A percentile compares a stretch with the other conserved stretches of the same genome.
phyloP scores from a whole-genome alignment of 192 early-diverging fungal species.

The Rhizophagus clarus region DNA sequence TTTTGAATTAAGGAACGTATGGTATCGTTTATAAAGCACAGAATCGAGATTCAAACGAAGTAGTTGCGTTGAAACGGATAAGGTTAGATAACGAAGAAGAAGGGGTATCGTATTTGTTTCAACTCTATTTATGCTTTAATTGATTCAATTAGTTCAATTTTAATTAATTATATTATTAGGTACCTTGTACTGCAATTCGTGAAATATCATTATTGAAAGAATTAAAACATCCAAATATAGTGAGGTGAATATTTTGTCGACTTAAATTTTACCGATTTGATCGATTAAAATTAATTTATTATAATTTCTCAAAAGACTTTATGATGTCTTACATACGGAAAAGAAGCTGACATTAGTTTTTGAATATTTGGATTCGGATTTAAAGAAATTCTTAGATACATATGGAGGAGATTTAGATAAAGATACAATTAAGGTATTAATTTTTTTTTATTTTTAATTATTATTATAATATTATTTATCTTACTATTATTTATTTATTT shows the following conservation, averaged over 20 bases:
- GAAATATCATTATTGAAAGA: slow-evolving; percentile 90
- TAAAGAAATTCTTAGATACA: slow-evolving; percentile 98
- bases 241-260: slow-evolving; percentile 53
- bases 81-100: slow-evolving; percentile 89
- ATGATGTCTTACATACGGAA: slow-evolving; percentile 97
- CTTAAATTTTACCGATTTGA: neutral
- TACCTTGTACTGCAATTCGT: slow-evolving; percentile 83
- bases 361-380: slow-evolving; percentile 97
- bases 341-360: slow-evolving; percentile 98
- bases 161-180: slow-evolving; percentile 42
- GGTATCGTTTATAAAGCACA: slow-evolving; percentile 99
- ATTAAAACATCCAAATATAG: slow-evolving; percentile 82
- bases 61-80: slow-evolving; percentile 97
- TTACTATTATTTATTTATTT: neutral
- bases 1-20: slow-evolving; percentile 72
- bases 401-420: slow-evolving; percentile 80
- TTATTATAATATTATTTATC: neutral
- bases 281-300: neutral
- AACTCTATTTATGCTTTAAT: neutral
- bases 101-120: slow-evolving; percentile 53
- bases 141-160: neutral
- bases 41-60: slow-evolving; percentile 89
- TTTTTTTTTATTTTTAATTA: neutral
- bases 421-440: slow-evolving; percentile 77
- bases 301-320: slow-evolving; percentile 56